Evolutionary conservation across 2,329 filamentous ascomycete species (phyloP).

Genomic region (Fusarium illudens): DNA sequence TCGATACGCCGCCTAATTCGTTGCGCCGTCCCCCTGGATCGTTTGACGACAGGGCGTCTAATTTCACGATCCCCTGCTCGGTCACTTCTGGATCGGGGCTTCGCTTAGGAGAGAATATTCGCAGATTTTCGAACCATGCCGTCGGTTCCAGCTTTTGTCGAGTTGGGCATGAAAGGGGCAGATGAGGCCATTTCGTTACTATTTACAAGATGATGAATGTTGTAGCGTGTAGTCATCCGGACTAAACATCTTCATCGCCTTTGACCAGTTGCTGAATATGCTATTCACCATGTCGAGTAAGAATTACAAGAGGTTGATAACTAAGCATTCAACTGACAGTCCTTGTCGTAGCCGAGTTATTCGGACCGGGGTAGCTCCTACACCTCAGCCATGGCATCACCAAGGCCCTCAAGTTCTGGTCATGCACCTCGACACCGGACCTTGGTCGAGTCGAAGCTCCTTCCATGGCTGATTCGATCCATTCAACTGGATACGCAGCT

Average conservation of each 20-base stretch:
- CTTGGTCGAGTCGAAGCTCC: neutral
- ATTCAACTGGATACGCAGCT: neutral
- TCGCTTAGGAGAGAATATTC: neutral
- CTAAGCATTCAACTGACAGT: neutral
- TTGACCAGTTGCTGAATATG: neutral
- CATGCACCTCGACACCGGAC: neutral
- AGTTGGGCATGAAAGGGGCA: neutral
- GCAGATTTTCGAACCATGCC: neutral
- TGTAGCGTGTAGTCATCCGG: neutral
- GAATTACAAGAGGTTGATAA: neutral
- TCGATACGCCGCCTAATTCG: neutral
- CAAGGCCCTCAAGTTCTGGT: neutral
- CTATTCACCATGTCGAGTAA: neutral
- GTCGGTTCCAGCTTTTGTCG: neutral
- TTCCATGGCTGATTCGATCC: neutral
- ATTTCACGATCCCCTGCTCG: conserved; percentile 19
- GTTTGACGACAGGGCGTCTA: neutral
- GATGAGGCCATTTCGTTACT: neutral
- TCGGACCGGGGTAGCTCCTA: neutral
- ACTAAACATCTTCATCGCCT: neutral
- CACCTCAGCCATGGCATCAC: neutral
- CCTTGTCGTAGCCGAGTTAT: neutral
- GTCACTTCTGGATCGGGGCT: conserved; percentile 9
- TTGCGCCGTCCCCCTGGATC: conserved; percentile 1
- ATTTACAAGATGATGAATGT: neutral